Evolutionary conservation across 805 yeast genomes (phyloP).

Genomic region (Danielia oregonensis): DNA sequence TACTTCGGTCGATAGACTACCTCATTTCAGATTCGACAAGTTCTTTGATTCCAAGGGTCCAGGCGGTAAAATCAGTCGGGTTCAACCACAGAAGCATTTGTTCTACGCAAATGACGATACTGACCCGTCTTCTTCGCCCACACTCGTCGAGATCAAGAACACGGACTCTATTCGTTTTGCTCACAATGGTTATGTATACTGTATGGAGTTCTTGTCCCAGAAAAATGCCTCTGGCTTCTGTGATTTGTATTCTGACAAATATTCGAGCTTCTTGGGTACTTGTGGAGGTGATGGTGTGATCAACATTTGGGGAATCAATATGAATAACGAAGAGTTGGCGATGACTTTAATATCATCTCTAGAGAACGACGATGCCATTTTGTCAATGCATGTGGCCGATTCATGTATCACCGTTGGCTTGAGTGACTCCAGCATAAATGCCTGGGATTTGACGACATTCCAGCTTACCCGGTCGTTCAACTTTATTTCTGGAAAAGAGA

Average conservation of each 20-base stretch:
- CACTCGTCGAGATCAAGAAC: constrained; percentile 63
- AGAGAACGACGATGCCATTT: constrained; percentile 65
- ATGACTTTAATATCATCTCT: constrained; percentile 21
- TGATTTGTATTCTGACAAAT: constrained; percentile 16
- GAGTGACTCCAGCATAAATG: constrained; percentile 66
- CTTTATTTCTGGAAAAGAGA: constrained; percentile 15
- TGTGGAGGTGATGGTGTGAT: constrained; percentile 92
- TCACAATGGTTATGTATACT: constrained; percentile 85
- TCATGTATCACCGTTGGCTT: constrained; percentile 83
- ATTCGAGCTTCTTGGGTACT: constrained; percentile 21
- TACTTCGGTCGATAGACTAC: constrained; percentile 25
- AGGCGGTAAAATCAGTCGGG: constrained; percentile 48
- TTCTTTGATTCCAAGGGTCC: constrained; percentile 92
- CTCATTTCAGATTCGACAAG: constrained; percentile 66
- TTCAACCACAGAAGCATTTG: constrained; percentile 25
- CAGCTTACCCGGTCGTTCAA: constrained; percentile 55
- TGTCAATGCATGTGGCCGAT: constrained; percentile 62
- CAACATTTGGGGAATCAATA: constrained; percentile 67
- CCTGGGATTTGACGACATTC: constrained; percentile 83
- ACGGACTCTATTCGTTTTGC: constrained; percentile 73
- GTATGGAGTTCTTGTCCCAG: constrained; percentile 42
- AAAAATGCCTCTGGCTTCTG: constrained; percentile 14
- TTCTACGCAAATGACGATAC: constrained; percentile 9
- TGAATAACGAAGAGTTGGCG: constrained; percentile 2
- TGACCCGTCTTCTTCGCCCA: constrained; percentile 11